Percentiles rank a stretch among this genome's conserved stretches.
Evolutionary conservation across 2,329 filamentous ascomycete genomes (phyloP).

Genomic region (Calonectria fujianensis): DNA sequence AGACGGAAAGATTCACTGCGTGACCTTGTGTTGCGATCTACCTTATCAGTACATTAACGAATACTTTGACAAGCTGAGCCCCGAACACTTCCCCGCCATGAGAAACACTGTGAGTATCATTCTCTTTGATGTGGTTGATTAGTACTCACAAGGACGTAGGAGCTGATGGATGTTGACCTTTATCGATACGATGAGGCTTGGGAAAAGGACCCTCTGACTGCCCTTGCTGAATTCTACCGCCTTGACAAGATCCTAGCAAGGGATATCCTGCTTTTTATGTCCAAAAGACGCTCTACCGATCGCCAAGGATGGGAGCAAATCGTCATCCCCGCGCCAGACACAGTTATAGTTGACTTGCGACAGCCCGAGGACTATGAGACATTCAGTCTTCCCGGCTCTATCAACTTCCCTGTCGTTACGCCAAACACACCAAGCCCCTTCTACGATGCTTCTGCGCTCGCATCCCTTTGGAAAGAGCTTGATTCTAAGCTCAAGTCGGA

Average conservation of each 20-base stretch:
- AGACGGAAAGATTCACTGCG: slow-evolving; percentile 14
- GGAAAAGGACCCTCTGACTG: slow-evolving; percentile 7
- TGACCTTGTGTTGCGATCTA: slow-evolving; percentile 9
- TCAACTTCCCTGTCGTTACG: slow-evolving; percentile 1
- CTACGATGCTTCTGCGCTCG: neutral
- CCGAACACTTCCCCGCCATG: neutral
- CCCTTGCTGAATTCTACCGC: slow-evolving; percentile 16
- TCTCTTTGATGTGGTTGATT: too few species aligned
- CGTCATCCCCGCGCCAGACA: slow-evolving; percentile 6
- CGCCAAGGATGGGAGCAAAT: slow-evolving; percentile 22
- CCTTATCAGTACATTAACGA: slow-evolving; percentile 12
- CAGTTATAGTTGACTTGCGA: neutral
- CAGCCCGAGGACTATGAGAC: slow-evolving; percentile 5
- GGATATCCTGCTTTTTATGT: slow-evolving; percentile 12
- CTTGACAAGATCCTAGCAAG: slow-evolving; percentile 5
- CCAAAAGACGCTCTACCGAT: neutral
- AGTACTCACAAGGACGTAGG: neutral
- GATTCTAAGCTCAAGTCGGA: neutral
- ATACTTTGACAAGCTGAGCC: neutral
- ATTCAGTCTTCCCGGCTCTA: slow-evolving; percentile 7
- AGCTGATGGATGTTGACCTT: slow-evolving; percentile 1
- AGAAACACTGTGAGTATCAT: neutral
- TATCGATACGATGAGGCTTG: slow-evolving; percentile 16
- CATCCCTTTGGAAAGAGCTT: neutral
- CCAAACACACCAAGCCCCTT: neutral